phyloP scores from a whole-genome alignment of 306 rosid genomes.

The Medicago arabica region DNA sequence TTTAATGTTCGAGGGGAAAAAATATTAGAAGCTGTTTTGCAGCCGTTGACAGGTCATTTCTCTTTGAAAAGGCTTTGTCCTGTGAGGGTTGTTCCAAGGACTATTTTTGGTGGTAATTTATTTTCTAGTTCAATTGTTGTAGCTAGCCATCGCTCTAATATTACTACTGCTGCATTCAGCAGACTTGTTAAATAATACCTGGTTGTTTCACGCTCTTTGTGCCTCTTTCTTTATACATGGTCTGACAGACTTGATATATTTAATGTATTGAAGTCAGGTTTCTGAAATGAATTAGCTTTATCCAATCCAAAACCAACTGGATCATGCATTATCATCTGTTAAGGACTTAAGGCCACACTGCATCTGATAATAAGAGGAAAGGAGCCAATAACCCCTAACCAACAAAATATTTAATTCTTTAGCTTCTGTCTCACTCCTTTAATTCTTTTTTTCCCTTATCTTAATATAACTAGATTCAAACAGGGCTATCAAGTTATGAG shows the following conservation, averaged over 20 bases:
- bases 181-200: neutral
- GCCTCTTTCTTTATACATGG: neutral
- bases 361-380: conserved; percentile 8
- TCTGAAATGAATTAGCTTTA: neutral
- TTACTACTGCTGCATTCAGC: conserved; percentile 8
- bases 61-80: neutral
- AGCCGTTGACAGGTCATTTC: conserved; percentile 10
- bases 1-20: neutral
- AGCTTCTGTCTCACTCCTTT: neutral
- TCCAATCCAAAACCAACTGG: conserved; percentile 4
- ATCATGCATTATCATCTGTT: neutral
- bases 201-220: conserved; percentile 11
- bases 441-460: neutral
- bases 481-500: neutral
- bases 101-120: neutral
- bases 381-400: conserved; percentile 17
- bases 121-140: neutral
- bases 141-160: neutral
- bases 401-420: neutral
- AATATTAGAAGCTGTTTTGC: neutral
- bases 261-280: conserved; percentile 16
- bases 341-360: conserved; percentile 24
- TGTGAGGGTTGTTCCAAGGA: neutral
- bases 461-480: neutral
- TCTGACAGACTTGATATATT: neutral